Evolutionary conservation across 495 filamentous ascomycete species (phyloP).

Genomic region (Penicillium turbatum): DNA sequence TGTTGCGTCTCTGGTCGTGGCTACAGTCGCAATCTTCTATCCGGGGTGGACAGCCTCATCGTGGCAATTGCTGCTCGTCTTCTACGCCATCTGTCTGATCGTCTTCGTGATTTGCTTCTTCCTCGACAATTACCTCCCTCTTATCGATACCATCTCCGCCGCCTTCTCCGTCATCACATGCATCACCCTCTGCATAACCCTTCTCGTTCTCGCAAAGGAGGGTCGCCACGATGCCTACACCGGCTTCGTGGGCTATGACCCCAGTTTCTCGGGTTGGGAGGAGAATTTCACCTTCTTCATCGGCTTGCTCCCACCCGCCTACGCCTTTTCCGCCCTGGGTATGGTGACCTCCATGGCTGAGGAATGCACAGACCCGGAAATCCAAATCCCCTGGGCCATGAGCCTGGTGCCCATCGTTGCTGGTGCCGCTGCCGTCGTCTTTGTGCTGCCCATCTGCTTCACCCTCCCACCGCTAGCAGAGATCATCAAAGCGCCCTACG

Average conservation of each 20-base stretch:
- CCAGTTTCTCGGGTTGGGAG: slow-evolving; percentile 44
- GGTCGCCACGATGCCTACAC: slow-evolving; percentile 41
- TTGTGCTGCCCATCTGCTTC: slow-evolving; percentile 55
- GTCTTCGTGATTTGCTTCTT: slow-evolving; percentile 49
- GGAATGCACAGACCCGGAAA: slow-evolving; percentile 60
- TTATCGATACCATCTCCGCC: slow-evolving; percentile 40
- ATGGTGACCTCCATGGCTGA: slow-evolving; percentile 44
- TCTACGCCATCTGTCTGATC: slow-evolving; percentile 47
- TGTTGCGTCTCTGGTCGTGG: slow-evolving; percentile 48
- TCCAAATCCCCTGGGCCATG: slow-evolving; percentile 61
- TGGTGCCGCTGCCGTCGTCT: slow-evolving; percentile 53
- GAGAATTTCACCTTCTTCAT: slow-evolving; percentile 54
- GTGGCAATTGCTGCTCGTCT: slow-evolving; percentile 52
- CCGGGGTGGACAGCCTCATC: slow-evolving; percentile 44
- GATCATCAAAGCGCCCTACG: slow-evolving; percentile 44
- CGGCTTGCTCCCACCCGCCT: slow-evolving; percentile 51
- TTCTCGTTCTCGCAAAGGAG: slow-evolving; percentile 48
- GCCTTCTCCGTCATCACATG: slow-evolving; percentile 23
- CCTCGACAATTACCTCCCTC: slow-evolving; percentile 46
- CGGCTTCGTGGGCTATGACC: slow-evolving; percentile 54
- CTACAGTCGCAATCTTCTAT: slow-evolving; percentile 48
- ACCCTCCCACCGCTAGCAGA: slow-evolving; percentile 53
- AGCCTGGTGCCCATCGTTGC: slow-evolving; percentile 28
- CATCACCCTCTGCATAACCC: slow-evolving; percentile 31
- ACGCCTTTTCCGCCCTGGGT: slow-evolving; percentile 50